Evolutionary conservation across 768 basidiomycete genomes (phyloP), one percentile per base, ranked within the genome.

Genomic region (Suillus fuscotomentosus): DNA sequence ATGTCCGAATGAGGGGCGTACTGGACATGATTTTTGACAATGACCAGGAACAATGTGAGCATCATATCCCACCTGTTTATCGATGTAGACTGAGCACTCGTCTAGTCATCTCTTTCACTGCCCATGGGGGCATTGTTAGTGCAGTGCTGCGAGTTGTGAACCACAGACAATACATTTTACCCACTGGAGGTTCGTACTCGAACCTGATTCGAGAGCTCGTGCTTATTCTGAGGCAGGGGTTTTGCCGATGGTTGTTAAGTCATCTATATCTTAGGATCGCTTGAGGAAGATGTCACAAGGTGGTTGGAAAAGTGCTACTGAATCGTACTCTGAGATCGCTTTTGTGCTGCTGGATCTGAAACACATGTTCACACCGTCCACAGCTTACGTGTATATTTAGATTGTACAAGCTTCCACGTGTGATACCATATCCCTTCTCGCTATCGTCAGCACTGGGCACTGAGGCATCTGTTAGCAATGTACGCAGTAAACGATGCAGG

Each of bases 101-200:
- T 9, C 31, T 48, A 91, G 90, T 84, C 67, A 82, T 91, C 20
- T 87, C 88, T 5, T 82, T 91, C 64, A 89, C 88, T 1, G 83
- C 86, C 1, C 91, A 92, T 70, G 80, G 84, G 20, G 88, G 84
- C 0, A 83, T 87, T 65, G 88, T 88, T 50, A 80, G 82, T 51
- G 85, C 82, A 1, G 83, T 90, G 59, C 67, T 89, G 67, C 75
- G 71, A 4, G 80, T 80, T 0, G 73, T 86, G 36, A 83, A 79
- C 5, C 81, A 86, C n/a, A 70, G 71, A 2, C 64, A 60, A 10
- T 86, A 83, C 71, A 56, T 68, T 6, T 73, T 91, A 24, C 83
- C 85, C 1, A 89, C 88, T 5, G 90, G 90, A 79, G 90, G 90
- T 84, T 55, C 68, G 82, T 74, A 36, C 11, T 45, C 34, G n/a